Conservation (phyloP, 257 asterid species). For the Fraxinus anomala region DNA sequence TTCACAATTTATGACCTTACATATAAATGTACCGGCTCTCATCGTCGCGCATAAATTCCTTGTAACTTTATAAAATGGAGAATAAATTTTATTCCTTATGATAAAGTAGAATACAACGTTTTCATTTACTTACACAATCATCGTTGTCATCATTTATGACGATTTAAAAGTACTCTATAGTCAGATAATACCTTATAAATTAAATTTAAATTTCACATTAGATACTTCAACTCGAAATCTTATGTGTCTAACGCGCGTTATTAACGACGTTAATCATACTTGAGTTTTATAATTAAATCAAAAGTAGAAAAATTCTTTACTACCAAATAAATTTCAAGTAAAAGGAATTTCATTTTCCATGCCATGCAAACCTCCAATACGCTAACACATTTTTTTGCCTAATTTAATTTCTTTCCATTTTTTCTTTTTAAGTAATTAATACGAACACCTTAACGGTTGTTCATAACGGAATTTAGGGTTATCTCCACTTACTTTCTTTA, state of each 20-base stretch:
- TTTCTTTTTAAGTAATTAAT: background rate
- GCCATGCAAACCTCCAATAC: background rate
- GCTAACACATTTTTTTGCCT: background rate
- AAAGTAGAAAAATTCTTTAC: background rate
- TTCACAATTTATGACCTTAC: background rate
- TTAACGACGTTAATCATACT: background rate
- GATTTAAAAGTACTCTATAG: too few relatives aligned
- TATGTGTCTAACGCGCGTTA: background rate
- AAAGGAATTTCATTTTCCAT: background rate
- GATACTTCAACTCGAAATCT: background rate
- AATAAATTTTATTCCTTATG: background rate
- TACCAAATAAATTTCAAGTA: background rate
- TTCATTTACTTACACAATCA: background rate
- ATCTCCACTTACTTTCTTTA: conserved; percentile 40
- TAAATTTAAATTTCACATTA: background rate
- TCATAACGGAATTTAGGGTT: conserved; percentile 32
- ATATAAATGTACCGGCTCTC: background rate
- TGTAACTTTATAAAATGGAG: background rate
- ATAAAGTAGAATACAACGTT: background rate
- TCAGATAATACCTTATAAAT: too few relatives aligned
- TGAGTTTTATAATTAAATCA: background rate
- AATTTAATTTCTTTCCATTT: background rate
- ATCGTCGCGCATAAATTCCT: background rate
- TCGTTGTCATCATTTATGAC: background rate
- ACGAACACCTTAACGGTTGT: background rate